A percentile compares a stretch with the other conserved stretches of the same genome.
Conservation (phyloP, 257 asterid species). For the Verbena officinalis region DNA sequence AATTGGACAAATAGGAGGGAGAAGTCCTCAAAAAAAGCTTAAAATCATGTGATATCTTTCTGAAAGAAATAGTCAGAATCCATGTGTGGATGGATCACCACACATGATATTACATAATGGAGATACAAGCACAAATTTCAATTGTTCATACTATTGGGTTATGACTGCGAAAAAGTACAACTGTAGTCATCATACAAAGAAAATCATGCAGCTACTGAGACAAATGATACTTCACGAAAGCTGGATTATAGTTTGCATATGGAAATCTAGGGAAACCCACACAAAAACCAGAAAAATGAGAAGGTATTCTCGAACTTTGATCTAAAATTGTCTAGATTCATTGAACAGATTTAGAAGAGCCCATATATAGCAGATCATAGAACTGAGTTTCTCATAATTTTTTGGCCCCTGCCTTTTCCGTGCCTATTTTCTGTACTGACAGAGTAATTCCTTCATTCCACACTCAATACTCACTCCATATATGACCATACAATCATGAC, state of each 20-base stretch:
- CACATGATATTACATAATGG: neutral
- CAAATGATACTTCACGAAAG: neutral
- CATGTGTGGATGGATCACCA: neutral
- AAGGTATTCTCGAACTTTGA: neutral
- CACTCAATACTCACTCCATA: neutral
- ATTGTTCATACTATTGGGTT: neutral
- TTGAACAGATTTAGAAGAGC: neutral
- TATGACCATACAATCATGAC: neutral
- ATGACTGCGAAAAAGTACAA: neutral
- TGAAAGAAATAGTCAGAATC: neutral
- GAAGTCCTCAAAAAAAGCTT: neutral
- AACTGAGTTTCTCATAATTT: neutral
- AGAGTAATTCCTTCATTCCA: neutral
- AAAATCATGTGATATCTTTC: neutral
- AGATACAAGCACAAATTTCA: neutral
- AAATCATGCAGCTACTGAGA: neutral
- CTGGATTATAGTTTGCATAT: neutral
- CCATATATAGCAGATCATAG: too few relatives aligned
- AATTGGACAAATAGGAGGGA: neutral
- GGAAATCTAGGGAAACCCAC: neutral
- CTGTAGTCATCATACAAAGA: neutral
- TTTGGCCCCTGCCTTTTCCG: neutral
- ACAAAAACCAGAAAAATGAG: neutral
- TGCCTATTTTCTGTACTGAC: neutral
- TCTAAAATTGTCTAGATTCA: neutral